Evolutionary conservation across 2,329 filamentous ascomycete species (phyloP).

Genomic region (Thielaviopsis musarum): DNA sequence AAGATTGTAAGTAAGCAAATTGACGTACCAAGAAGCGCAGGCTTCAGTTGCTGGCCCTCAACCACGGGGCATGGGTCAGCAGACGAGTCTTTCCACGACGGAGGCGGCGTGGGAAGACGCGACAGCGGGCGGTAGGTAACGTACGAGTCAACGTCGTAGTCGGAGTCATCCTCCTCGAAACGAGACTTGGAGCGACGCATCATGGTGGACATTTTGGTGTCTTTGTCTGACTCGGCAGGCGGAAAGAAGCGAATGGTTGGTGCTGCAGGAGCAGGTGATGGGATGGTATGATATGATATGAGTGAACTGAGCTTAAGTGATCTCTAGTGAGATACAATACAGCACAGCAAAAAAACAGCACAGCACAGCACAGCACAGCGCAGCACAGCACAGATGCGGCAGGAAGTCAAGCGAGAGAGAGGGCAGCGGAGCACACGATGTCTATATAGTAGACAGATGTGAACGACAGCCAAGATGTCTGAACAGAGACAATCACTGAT

Average conservation of each 20-base stretch:
- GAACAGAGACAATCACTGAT: not conserved
- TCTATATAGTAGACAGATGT: not conserved
- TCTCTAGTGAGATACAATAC: not conserved
- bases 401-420: not conserved
- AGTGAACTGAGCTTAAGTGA: not conserved
- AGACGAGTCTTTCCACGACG: constrained; percentile 31
- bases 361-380: no score
- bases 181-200: constrained; percentile 13
- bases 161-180: constrained; percentile 16
- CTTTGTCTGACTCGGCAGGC: not conserved
- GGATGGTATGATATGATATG: no score
- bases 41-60: constrained; percentile 27
- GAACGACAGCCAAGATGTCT: not conserved
- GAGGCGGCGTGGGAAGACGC: constrained; percentile 49
- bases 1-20: not conserved
- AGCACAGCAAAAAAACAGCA: no score
- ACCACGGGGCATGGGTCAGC: constrained; percentile 19
- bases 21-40: constrained; percentile 22
- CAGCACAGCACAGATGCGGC: not conserved
- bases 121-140: constrained; percentile 52
- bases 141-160: constrained; percentile 34
- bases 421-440: not conserved
- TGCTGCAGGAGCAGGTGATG: not conserved
- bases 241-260: not conserved
- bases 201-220: not conserved